Evolutionary conservation across 345 rosid species (phyloP).

Genomic region (Psidium friedrichsthalianum): DNA sequence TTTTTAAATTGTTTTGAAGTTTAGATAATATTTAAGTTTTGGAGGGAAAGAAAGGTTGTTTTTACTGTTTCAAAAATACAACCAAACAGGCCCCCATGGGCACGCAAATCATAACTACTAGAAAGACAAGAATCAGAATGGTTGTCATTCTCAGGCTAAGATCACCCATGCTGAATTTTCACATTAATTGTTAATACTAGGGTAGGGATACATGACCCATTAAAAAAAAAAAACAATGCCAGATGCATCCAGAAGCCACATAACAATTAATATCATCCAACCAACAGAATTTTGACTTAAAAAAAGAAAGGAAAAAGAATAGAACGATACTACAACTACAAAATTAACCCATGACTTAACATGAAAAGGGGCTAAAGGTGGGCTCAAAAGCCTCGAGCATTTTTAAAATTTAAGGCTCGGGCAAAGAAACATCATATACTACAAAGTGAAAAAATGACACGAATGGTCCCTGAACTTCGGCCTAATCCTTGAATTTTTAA

Average conservation of each 20-base stretch:
- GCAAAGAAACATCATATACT: background rate
- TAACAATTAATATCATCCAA: background rate
- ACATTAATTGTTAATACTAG: background rate
- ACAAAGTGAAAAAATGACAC: background rate
- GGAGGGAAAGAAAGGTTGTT: background rate
- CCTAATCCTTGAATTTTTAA: too few relatives aligned
- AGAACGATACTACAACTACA: background rate
- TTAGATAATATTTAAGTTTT: background rate
- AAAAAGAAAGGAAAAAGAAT: background rate
- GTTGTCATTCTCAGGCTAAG: background rate
- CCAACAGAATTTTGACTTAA: background rate
- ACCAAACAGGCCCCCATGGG: background rate
- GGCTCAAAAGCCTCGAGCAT: background rate
- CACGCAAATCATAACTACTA: background rate
- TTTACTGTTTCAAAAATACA: background rate
- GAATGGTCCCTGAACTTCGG: too few relatives aligned
- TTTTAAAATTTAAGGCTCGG: background rate
- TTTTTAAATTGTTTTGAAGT: background rate
- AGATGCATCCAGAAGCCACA: background rate
- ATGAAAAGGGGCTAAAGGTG: background rate
- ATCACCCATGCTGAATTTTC: background rate
- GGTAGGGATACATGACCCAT: background rate
- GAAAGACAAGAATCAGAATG: background rate
- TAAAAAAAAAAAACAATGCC: background rate
- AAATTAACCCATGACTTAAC: background rate